Evolutionary conservation across 441 rosid species (phyloP).

Genomic region (Populus trichocarpa): DNA sequence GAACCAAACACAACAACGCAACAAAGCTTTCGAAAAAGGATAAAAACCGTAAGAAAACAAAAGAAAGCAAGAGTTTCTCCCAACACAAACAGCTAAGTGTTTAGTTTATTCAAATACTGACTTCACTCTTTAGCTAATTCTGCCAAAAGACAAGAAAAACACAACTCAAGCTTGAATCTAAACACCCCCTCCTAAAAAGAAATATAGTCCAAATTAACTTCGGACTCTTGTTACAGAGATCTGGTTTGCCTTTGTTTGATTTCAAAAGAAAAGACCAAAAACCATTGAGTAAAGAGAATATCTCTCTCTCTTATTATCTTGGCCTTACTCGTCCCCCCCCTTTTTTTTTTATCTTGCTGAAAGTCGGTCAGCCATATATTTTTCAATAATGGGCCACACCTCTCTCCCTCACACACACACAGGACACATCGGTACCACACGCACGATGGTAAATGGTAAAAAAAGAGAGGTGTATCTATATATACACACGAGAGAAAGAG

Average conservation of each 20-base stretch:
- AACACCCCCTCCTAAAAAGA: conserved; percentile 26
- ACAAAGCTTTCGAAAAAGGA: conserved; percentile 28
- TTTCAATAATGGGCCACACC: conserved; percentile 28
- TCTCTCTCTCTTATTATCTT: conserved; percentile 22
- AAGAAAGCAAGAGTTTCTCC: conserved; percentile 30
- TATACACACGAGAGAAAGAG: not conserved
- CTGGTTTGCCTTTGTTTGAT: conserved; percentile 32
- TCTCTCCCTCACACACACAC: not conserved
- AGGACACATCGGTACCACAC: not conserved
- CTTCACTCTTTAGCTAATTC: conserved; percentile 38
- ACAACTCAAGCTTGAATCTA: conserved; percentile 35
- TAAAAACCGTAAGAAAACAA: conserved; percentile 25
- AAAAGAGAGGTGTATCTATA: not conserved
- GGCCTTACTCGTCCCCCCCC: conserved; percentile 2
- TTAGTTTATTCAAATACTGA: conserved; percentile 37
- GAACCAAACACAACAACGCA: conserved; percentile 10
- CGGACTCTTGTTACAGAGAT: conserved; percentile 46
- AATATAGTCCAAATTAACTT: conserved; percentile 27
- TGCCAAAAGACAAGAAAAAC: conserved; percentile 72
- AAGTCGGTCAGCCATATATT: conserved; percentile 36
- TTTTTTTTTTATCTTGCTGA: conserved; percentile 5
- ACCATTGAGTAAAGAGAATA: conserved; percentile 27
- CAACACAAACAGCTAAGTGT: conserved; percentile 48
- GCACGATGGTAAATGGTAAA: not conserved
- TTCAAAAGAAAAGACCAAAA: conserved; percentile 45